Conservation (phyloP, 1,139 yeast species). For the Suhomyces bribrorum region DNA sequence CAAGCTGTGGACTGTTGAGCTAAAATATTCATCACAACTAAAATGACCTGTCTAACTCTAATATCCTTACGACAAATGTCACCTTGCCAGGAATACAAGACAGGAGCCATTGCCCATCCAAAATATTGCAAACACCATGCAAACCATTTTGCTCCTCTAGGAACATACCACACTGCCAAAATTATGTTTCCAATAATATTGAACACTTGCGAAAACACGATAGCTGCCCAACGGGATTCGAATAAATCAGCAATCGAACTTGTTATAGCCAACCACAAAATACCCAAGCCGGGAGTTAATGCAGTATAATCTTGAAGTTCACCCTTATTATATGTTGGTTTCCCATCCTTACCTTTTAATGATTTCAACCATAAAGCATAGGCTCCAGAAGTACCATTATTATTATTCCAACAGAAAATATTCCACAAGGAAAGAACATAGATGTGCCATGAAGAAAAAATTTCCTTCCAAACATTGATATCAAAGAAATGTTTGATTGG, state of each 20-base stretch:
- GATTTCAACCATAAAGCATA: conserved; percentile 51
- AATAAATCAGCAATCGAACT: conserved; percentile 52
- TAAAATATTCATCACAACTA: conserved; percentile 46
- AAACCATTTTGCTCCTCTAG: conserved; percentile 50
- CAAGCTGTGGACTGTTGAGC: conserved; percentile 49
- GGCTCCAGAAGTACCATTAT: conserved; percentile 48
- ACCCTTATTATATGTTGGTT: conserved; percentile 31
- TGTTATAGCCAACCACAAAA: conserved; percentile 40
- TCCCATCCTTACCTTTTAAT: conserved; percentile 28
- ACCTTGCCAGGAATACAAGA: conserved; percentile 46
- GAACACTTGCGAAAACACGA: conserved; percentile 52
- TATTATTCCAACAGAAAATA: conserved; percentile 64
- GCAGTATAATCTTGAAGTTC: conserved; percentile 44
- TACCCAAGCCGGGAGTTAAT: conserved; percentile 46
- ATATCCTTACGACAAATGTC: conserved; percentile 49
- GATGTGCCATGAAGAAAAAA: conserved; percentile 57
- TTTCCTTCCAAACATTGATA: conserved; percentile 49
- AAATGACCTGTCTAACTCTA: conserved; percentile 44
- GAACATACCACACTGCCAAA: conserved; percentile 49
- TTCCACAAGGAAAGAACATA: conserved; percentile 54
- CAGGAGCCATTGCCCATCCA: conserved; percentile 55
- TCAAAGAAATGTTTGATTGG: conserved; percentile 26
- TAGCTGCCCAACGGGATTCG: conserved; percentile 58
- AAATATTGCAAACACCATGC: conserved; percentile 49
- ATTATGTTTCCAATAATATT: conserved; percentile 42